Percentiles rank a stretch among this genome's conserved stretches.
phyloP scores from a whole-genome alignment of 2,329 filamentous ascomycete genomes.

The Alternaria arbusti region DNA sequence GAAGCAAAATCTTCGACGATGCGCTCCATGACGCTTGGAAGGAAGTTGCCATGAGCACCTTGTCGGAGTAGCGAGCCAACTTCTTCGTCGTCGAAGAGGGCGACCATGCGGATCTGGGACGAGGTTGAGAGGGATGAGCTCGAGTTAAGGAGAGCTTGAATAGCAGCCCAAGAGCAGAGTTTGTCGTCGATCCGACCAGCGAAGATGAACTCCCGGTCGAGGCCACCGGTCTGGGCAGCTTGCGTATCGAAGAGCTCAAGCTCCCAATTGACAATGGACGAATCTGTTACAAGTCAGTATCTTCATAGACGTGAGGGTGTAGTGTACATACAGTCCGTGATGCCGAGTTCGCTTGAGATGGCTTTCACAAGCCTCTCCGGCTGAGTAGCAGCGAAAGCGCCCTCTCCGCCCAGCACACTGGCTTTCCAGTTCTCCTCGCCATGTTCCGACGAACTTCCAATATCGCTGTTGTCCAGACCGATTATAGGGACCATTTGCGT shows the following conservation, averaged over 20 bases:
- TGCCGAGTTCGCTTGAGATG: constrained; percentile 78
- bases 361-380: constrained; percentile 83
- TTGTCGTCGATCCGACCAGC: constrained; percentile 97
- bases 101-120: constrained; percentile 83
- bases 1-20: constrained; percentile 72
- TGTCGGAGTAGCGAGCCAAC: constrained; percentile 91
- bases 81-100: constrained; percentile 97
- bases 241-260: constrained; percentile 93
- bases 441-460: constrained; percentile 41
- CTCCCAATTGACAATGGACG: constrained; percentile 91
- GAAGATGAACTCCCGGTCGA: constrained; percentile 94
- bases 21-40: constrained; percentile 80
- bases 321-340: constrained; percentile 63
- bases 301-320: not conserved
- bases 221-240: constrained; percentile 79
- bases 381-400: constrained; percentile 81
- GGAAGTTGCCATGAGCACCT: constrained; percentile 87
- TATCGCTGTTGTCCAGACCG: constrained; percentile 77
- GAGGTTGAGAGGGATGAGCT: constrained; percentile 59
- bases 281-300: constrained; percentile 49
- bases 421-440: constrained; percentile 50
- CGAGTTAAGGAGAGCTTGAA: constrained; percentile 78
- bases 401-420: constrained; percentile 62
- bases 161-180: constrained; percentile 91
- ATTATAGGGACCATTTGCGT: constrained; percentile 95